A percentile compares a stretch with the other conserved stretches of the same genome.
Conservation (phyloP, 2,329 filamentous ascomycete species). For the Didymella pinodella region DNA sequence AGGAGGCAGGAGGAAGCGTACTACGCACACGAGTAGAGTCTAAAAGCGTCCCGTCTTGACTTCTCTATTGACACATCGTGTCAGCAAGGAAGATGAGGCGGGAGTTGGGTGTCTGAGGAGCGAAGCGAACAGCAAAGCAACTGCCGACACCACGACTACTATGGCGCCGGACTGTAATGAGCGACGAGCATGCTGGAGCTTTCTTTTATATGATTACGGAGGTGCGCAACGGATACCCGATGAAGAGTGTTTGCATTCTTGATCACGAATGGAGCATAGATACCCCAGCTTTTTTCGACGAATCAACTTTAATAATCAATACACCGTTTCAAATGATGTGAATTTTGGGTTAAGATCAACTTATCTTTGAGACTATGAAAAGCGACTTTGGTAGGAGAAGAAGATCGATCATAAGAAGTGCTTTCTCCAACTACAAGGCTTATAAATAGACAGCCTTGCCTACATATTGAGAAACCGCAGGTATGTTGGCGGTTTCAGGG, state of each 20-base stretch:
- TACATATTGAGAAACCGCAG: too few relatives aligned
- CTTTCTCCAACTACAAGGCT: too few relatives aligned
- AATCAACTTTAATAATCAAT: conserved; percentile 24
- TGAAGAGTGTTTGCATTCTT: conserved; percentile 26
- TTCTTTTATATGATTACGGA: conserved; percentile 21
- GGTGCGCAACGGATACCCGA: conserved; percentile 21
- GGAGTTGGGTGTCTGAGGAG: conserved; percentile 27
- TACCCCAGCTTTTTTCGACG: conserved; percentile 33
- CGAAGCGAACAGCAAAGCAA: conserved; percentile 4
- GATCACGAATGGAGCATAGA: conserved; percentile 33
- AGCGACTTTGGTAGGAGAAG: too few relatives aligned
- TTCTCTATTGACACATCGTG: conserved; percentile 17
- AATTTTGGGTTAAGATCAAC: too few relatives aligned
- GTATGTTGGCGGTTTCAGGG: too few relatives aligned
- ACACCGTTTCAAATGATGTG: not conserved
- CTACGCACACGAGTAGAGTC: conserved; percentile 51
- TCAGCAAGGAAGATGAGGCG: conserved; percentile 27
- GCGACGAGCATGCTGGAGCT: conserved; percentile 20
- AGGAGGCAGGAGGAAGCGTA: conserved; percentile 47
- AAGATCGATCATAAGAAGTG: too few relatives aligned
- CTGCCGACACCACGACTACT: conserved; percentile 2
- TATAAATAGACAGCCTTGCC: too few relatives aligned
- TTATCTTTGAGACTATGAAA: too few relatives aligned
- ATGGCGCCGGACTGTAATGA: conserved; percentile 14
- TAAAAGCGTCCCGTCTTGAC: conserved; percentile 37